Evolutionary conservation across 1,139 yeast species (phyloP), one percentile per base, ranked within the genome.

Genomic region (Magnusiomyces sp.): DNA sequence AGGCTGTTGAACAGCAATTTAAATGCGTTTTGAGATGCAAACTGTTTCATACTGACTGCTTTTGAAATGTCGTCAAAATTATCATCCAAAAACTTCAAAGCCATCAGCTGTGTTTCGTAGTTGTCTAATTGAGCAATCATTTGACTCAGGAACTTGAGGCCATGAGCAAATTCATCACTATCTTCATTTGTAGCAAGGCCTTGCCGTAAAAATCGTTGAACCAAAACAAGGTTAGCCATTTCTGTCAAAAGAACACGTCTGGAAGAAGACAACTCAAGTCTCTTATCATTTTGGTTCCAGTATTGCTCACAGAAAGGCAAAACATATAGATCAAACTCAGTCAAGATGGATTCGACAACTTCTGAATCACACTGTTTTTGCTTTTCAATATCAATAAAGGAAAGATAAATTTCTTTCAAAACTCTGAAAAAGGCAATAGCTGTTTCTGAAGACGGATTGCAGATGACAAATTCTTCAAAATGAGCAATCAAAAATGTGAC

Each of bases 91-190:
- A 59, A 61, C 20, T 58, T 57, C 23, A 81, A 62, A 0, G 77
- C 71, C 4, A 67, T 61, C 3, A 71, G 56, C 56, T 77, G 81
- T 10, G 79, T 79, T 53, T 79, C 82, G 54, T 71, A 77, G 43
- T 44, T 33, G 14, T 43, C 42, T 16, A 43, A 29, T 31, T 48
- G 46, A 23, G 49, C 36, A 29, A 53, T 19, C 43, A 52, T 45
- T 10, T 36, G 40, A n/a, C 31, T 52, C 11, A 50, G 38, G 29
- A 43, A 43, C 13, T 23, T 23, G 29, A 23, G 7, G 29, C 37
- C 49, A 2, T 46, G 39, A 13, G 38, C 29, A 23, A 23, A 23
- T 17, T 45, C 42, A 32, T 32, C 33, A n/a, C 46, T 34, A 5
- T 39, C 36, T 14, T 46, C 39, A 23, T 31, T 47, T 5, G 29